Conservation (phyloP, 371 early-diverging fungal species). For the Apophysomyces variabilis region DNA sequence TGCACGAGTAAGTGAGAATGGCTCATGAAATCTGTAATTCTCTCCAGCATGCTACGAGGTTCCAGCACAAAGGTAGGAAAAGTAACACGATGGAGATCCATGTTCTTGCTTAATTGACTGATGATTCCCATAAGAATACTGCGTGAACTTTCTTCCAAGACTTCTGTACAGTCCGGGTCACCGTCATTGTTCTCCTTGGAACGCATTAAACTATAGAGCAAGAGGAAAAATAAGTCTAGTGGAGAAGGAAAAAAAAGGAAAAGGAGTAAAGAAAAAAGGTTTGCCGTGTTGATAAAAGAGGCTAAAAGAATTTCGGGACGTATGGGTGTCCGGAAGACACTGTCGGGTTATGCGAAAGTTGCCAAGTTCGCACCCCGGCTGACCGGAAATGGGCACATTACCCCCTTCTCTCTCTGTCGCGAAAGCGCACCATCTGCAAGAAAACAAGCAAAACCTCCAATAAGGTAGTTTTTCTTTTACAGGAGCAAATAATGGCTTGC, state of each 20-base stretch:
- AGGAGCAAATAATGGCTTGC: too few relatives aligned
- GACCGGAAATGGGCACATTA: not conserved
- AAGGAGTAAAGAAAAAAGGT: constrained; percentile 6
- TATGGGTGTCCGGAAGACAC: not conserved
- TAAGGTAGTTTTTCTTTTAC: too few relatives aligned
- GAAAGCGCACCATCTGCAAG: too few relatives aligned
- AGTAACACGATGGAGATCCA: constrained; percentile 88
- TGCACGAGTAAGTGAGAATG: constrained; percentile 86
- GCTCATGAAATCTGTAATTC: constrained; percentile 93
- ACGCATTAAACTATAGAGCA: not conserved
- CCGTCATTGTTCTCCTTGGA: constrained; percentile 22
- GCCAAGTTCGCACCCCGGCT: not conserved
- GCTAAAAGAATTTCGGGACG: not conserved
- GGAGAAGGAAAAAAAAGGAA: constrained; percentile 6
- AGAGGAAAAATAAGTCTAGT: constrained; percentile 5
- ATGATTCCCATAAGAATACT: constrained; percentile 87
- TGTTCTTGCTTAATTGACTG: constrained; percentile 83
- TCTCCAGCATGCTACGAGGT: constrained; percentile 92
- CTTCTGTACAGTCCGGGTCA: constrained; percentile 69
- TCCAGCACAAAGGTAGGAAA: constrained; percentile 96
- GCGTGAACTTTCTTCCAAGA: constrained; percentile 82
- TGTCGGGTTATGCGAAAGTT: constrained; percentile 1
- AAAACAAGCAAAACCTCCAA: too few relatives aligned
- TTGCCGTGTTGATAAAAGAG: not conserved
- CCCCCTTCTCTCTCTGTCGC: too few relatives aligned